Conservation (phyloP, 1,139 yeast genomes). For the Debaryomyces singareniensis region DNA sequence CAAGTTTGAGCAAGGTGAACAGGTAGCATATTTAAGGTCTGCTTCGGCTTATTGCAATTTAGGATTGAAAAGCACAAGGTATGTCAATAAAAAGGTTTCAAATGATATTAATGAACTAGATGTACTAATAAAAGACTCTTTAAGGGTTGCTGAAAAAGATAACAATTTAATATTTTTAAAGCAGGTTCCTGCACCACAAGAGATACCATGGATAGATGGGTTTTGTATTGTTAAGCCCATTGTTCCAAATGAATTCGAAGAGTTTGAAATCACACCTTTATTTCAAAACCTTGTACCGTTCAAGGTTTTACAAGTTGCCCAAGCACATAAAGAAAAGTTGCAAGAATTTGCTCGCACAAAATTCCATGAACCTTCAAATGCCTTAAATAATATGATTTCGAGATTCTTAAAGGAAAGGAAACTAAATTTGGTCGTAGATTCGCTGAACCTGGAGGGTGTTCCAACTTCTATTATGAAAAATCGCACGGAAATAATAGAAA, state of each 20-base stretch:
- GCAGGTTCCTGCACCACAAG: slow-evolving; percentile 45
- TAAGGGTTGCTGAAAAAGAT: slow-evolving; percentile 64
- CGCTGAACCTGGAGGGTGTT: slow-evolving; percentile 56
- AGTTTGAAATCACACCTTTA: slow-evolving; percentile 22
- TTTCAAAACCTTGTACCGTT: slow-evolving; percentile 63
- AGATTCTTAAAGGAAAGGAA: slow-evolving; percentile 37
- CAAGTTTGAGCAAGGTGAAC: slow-evolving; percentile 58
- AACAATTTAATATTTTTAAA: slow-evolving; percentile 75
- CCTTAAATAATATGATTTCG: slow-evolving; percentile 43
- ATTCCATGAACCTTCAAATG: slow-evolving; percentile 46
- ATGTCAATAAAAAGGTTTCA: slow-evolving; percentile 37
- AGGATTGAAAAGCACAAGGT: slow-evolving; percentile 35
- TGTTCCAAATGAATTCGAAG: slow-evolving; percentile 30
- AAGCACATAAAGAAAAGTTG: slow-evolving; percentile 64
- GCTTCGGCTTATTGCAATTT: slow-evolving; percentile 27
- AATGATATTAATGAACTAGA: slow-evolving; percentile 45
- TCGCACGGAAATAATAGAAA: slow-evolving; percentile 45
- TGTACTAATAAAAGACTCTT: slow-evolving; percentile 35
- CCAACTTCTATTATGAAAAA: slow-evolving; percentile 55
- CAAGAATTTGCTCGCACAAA: slow-evolving; percentile 47
- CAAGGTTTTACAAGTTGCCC: slow-evolving; percentile 58
- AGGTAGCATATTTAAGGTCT: slow-evolving; percentile 49
- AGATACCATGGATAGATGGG: slow-evolving; percentile 39
- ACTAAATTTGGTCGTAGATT: slow-evolving; percentile 60
- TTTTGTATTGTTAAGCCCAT: slow-evolving; percentile 54